Evolutionary conservation across 331 rosid genomes (phyloP).

Genomic region (Acacia pycnantha): DNA sequence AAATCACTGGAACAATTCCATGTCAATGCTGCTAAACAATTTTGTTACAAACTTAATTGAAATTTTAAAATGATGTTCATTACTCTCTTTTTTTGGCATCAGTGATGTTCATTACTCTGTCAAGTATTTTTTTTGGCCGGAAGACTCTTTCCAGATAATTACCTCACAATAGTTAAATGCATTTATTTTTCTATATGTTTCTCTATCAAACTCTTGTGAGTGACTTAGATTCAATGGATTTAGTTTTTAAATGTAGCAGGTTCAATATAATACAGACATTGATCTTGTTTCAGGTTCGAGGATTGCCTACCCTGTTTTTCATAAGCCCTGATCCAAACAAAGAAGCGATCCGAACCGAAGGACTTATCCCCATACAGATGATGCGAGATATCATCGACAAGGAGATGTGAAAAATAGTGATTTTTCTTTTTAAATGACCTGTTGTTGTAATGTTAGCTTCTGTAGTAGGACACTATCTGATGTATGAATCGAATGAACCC

Average conservation of each 20-base stretch:
- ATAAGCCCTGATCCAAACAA: constrained; percentile 83
- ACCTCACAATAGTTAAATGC: not conserved
- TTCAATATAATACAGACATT: not conserved
- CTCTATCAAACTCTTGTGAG: not conserved
- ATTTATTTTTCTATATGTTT: not conserved
- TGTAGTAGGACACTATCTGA: not conserved
- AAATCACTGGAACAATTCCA: not conserved
- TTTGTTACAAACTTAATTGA: not conserved
- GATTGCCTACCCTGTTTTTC: constrained; percentile 79
- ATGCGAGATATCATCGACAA: constrained; percentile 55
- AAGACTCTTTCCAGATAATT: not conserved
- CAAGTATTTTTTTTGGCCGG: not conserved
- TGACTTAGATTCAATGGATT: not conserved
- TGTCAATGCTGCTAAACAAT: constrained; percentile 5
- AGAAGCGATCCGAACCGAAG: constrained; percentile 89
- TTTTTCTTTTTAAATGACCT: not conserved
- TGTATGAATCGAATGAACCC: not conserved
- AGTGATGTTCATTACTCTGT: not conserved
- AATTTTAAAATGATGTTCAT: not conserved
- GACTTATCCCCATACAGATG: constrained; percentile 90
- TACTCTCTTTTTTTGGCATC: not conserved
- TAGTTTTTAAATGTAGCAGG: constrained; percentile 15
- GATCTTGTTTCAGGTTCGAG: constrained; percentile 60
- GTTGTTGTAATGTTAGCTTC: not conserved
- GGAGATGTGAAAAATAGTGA: not conserved